Evolutionary conservation across 1,284 basidiomycete species (phyloP), one percentile per base, ranked within the genome.

Genomic region (Apiotrichum sp.): DNA sequence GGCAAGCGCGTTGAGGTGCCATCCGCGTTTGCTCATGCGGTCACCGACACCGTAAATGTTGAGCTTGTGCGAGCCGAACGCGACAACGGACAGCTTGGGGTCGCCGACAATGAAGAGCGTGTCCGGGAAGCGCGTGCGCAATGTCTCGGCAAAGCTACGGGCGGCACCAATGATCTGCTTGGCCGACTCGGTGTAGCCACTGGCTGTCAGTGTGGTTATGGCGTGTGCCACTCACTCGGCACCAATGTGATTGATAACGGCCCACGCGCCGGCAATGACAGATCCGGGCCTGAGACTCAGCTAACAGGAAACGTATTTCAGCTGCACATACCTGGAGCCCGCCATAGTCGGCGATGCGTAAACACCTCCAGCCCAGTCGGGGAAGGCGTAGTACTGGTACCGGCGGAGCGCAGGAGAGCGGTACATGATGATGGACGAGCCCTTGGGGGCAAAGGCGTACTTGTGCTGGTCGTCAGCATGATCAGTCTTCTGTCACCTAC

Each of bases 361-460:
- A 16, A 74, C 63, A 29, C 74, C 73, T 55, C 88, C 88, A 14
- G 83, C 77, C 91, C 92, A 95, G 47, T 80, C 77, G 4, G 90
- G 83, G 62, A 85, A 85, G 31, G 92, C 80, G 65, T 89, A 93
- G 78, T 93, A 95, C 70, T 93, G 90, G 71, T 85, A 83, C 63
- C 80, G 78, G 48, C 91, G 82, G 35, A 93, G 79, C 55, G 84
- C 83, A 36, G 83, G 80, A 52, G 84, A 80, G 16, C 85, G 83
- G 75, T 93, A 95, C 91, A 96, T 93, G 67, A 96, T 85, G 44
- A 95, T 89, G 3, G 91, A 93, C n/a, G 87, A 87, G 32, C 92
- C 81, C 88, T 92, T 77, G 14, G 75, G 75, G 56, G 73, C 75
- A 66, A 77, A 77, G 10, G 67, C 73, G 47, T 75, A 75, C 64